A percentile compares a stretch with the other conserved stretches of the same genome.
phyloP scores from a whole-genome alignment of 306 rosid species.

The Abrus precatorius region DNA sequence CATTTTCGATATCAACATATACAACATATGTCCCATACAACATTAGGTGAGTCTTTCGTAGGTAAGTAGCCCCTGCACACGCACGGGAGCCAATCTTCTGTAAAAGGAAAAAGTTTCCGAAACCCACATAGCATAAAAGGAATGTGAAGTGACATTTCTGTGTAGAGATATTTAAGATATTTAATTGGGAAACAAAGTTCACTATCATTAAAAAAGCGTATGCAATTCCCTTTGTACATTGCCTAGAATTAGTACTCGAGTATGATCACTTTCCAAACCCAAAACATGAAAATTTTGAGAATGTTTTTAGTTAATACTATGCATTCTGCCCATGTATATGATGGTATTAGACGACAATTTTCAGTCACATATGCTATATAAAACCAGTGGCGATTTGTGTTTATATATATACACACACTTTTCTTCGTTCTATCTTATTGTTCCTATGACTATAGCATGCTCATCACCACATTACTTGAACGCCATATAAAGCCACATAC shows the following conservation, averaged over 20 bases:
- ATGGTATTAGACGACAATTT: conserved; percentile 9
- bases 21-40: background rate
- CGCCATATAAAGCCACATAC: background rate
- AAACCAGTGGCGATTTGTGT: conserved; percentile 5
- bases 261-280: conserved; percentile 16
- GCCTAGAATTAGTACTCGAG: background rate
- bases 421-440: background rate
- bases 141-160: background rate
- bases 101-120: background rate
- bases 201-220: background rate
- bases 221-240: background rate
- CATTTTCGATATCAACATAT: background rate
- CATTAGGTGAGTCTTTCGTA: background rate
- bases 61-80: background rate
- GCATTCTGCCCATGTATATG: conserved; percentile 3
- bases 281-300: background rate
- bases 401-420: no score
- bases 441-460: background rate
- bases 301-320: background rate
- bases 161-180: background rate
- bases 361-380: conserved; percentile 2
- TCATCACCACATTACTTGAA: background rate
- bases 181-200: background rate
- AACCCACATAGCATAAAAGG: background rate
- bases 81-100: no score